These are phyloP conservation scores for Stagonosporopsis vannaccii DNA, from an alignment of 2,329 filamentous ascomycete species.

Conservation along the genomic window DNA sequence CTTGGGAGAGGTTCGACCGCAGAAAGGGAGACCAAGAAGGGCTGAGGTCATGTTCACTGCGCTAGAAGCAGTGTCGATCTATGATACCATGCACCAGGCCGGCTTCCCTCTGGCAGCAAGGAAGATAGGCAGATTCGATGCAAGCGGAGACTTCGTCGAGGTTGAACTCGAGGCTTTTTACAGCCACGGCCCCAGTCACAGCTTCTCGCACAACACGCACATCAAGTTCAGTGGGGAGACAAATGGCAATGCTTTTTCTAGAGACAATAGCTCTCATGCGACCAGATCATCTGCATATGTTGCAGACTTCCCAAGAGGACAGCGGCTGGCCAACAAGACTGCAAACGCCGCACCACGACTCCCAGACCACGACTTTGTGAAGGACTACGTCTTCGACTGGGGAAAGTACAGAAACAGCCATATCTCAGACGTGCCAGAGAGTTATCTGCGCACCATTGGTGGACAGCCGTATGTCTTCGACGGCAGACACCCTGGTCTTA, in stretches of 20 bases:
- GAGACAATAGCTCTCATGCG: not conserved
- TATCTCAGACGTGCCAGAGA: constrained; percentile 30
- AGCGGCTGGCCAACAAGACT: constrained; percentile 11
- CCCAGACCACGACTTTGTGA: constrained; percentile 15
- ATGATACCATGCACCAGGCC: constrained; percentile 20
- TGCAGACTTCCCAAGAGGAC: constrained; percentile 19
- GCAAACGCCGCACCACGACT: constrained; percentile 21
- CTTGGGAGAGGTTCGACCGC: constrained; percentile 20
- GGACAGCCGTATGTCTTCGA: constrained; percentile 30
- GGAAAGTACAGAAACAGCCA: constrained; percentile 25
- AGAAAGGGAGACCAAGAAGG: constrained; percentile 4
- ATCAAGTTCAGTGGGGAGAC: not conserved
- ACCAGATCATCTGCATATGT: constrained; percentile 13
- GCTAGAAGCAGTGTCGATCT: constrained; percentile 26
- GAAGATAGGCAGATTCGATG: constrained; percentile 22
- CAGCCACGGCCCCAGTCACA: constrained; percentile 1
- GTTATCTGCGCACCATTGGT: constrained; percentile 33
- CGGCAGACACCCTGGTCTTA: constrained; percentile 26
- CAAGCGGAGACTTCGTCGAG: constrained; percentile 16
- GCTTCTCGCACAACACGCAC: constrained; percentile 6
- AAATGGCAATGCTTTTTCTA: not conserved
- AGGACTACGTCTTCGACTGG: constrained; percentile 33
- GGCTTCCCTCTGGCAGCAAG: constrained; percentile 24
- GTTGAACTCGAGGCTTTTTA: constrained; percentile 8
- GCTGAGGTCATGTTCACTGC: constrained; percentile 32